Conservation (phyloP, 78 protist species). For the Protostelium mycophagum region DNA sequence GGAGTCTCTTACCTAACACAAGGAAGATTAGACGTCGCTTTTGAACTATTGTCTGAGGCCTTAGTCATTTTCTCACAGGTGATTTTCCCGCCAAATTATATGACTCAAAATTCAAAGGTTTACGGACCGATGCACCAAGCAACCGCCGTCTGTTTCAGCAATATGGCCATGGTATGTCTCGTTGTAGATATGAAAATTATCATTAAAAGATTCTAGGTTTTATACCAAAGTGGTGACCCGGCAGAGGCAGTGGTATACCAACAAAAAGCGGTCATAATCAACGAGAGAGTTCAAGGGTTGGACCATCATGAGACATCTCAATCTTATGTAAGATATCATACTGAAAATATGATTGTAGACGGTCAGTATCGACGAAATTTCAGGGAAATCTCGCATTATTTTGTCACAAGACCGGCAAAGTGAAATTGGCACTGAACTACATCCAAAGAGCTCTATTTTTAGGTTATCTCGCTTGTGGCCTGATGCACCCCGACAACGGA, state of each 20-base stretch:
- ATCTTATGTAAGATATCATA: conserved; percentile 5
- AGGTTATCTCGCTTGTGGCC: conserved; percentile 24
- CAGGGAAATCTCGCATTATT: conserved; percentile 34
- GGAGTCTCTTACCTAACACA: conserved; percentile 35
- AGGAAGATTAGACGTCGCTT: conserved; percentile 20
- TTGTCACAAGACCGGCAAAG: conserved; percentile 37
- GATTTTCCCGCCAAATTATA: background rate
- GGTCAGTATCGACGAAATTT: too few species aligned
- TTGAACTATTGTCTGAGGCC: conserved; percentile 23
- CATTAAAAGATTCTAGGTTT: too few species aligned
- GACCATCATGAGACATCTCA: conserved; percentile 68
- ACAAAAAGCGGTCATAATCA: conserved; percentile 53
- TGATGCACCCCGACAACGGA: conserved; percentile 43
- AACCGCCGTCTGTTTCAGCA: conserved; percentile 29
- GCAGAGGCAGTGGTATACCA: conserved; percentile 45
- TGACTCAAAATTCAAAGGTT: background rate
- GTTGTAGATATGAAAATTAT: too few species aligned
- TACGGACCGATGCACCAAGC: conserved; percentile 56
- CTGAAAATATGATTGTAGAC: background rate
- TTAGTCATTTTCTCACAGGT: conserved; percentile 28
- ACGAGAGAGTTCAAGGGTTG: conserved; percentile 34
- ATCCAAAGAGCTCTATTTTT: conserved; percentile 37
- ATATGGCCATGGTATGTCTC: conserved; percentile 62
- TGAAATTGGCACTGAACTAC: conserved; percentile 30
- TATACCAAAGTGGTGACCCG: conserved; percentile 34